Evolutionary conservation across 1,284 basidiomycete species (phyloP).

Genomic region (Lignosus rhinocerotis): DNA sequence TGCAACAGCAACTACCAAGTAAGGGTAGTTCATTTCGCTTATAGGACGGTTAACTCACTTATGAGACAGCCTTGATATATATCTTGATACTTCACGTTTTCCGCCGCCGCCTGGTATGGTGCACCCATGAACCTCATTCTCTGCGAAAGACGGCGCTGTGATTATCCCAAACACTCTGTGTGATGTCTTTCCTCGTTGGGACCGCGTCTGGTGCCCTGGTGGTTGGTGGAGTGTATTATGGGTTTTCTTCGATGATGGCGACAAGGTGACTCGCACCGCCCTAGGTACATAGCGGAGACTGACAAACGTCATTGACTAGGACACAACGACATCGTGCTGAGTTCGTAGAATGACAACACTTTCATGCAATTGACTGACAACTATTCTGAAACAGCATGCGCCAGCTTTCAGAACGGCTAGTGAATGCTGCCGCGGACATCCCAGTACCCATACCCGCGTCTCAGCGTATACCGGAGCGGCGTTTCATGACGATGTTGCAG

Average conservation of each 20-base stretch:
- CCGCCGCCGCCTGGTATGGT: no score
- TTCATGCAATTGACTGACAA: not conserved
- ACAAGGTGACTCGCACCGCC: slow-evolving; percentile 23
- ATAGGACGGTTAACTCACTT: no score
- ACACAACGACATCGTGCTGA: slow-evolving; percentile 29
- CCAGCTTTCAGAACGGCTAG: slow-evolving; percentile 27
- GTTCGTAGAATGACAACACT: slow-evolving; percentile 20
- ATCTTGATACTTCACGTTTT: no score
- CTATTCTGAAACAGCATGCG: slow-evolving; percentile 25
- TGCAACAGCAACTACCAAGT: no score
- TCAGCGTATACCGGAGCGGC: slow-evolving; percentile 29
- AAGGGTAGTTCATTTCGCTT: no score
- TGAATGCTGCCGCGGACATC: slow-evolving; percentile 25
- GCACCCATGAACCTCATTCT: no score
- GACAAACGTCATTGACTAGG: slow-evolving; percentile 11
- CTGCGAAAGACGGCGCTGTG: no score
- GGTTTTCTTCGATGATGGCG: slow-evolving; percentile 34
- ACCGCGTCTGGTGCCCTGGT: slow-evolving; percentile 28
- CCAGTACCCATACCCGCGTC: slow-evolving; percentile 28
- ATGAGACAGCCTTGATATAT: no score
- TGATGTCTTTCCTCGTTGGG: slow-evolving; percentile 34
- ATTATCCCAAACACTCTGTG: not conserved
- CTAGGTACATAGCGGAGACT: not conserved
- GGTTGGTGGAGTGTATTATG: slow-evolving; percentile 34
- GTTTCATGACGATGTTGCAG: slow-evolving; percentile 29